Conservation (phyloP, 768 basidiomycete genomes). For the Podaxis mareebaensis region DNA sequence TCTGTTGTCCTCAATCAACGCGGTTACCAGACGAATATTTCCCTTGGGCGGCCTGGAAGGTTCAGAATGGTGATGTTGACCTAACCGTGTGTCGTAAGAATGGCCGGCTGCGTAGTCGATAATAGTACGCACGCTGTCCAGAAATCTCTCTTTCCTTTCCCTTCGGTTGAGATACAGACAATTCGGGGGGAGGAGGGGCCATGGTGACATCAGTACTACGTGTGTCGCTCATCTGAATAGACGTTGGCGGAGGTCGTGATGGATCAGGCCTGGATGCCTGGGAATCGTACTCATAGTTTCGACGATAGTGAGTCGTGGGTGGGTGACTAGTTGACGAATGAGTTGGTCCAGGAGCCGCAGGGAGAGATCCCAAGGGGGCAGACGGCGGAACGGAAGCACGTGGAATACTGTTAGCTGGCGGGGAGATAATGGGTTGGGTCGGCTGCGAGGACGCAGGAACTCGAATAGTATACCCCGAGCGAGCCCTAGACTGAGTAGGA, state of each 20-base stretch:
- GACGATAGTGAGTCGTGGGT: conserved; percentile 18
- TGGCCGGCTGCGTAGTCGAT: neutral
- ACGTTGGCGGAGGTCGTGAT: neutral
- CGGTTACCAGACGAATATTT: conserved; percentile 55
- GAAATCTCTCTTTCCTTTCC: conserved; percentile 11
- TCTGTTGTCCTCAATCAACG: conserved; percentile 67
- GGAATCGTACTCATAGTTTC: conserved; percentile 21
- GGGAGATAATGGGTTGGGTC: neutral
- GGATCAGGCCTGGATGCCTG: conserved; percentile 3
- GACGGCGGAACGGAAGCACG: neutral
- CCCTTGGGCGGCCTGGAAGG: conserved; percentile 18
- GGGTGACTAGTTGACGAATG: conserved; percentile 3
- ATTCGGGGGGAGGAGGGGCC: conserved; percentile 11
- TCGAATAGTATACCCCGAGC: conserved; percentile 2
- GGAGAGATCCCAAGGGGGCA: neutral
- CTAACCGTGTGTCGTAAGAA: conserved; percentile 5
- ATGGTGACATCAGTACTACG: conserved; percentile 1
- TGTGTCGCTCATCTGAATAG: conserved; percentile 6
- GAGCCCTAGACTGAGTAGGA: conserved; percentile 2
- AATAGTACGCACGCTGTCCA: conserved; percentile 7
- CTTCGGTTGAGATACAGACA: conserved; percentile 3
- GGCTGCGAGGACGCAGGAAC: neutral
- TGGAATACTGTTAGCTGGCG: neutral
- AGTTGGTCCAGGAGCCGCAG: neutral
- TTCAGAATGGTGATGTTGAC: conserved; percentile 8